Percentiles rank a stretch among this genome's conserved stretches.
phyloP scores from a whole-genome alignment of 352 stramenopile genomes.

The Phytophthora hybrid region DNA sequence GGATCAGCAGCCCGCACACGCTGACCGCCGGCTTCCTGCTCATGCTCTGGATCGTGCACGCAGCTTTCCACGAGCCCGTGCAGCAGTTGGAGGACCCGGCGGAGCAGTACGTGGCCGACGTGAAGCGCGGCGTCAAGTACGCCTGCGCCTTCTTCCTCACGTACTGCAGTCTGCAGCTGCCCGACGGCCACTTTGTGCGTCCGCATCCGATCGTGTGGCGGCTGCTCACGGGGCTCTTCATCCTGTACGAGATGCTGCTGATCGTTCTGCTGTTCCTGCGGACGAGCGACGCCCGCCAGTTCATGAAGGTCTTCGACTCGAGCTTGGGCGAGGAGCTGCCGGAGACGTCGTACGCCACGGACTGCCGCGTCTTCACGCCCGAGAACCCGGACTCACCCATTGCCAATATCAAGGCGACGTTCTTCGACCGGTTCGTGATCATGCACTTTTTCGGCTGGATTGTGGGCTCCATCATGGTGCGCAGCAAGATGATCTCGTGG shows the following conservation, averaged over 20 bases:
- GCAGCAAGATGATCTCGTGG: conserved; percentile 87
- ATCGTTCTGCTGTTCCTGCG: conserved; percentile 88
- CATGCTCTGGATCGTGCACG: conserved; percentile 89
- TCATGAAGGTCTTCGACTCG: conserved; percentile 88
- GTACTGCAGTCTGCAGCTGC: conserved; percentile 88
- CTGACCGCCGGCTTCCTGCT: conserved; percentile 82
- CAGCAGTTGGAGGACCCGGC: conserved; percentile 45
- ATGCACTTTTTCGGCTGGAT: conserved; percentile 94
- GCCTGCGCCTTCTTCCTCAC: conserved; percentile 86
- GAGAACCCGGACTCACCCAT: conserved; percentile 86
- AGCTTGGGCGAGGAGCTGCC: conserved; percentile 78
- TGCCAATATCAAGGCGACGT: conserved; percentile 80
- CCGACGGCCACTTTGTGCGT: conserved; percentile 87
- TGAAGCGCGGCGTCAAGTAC: conserved; percentile 85
- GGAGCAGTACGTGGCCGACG: conserved; percentile 52
- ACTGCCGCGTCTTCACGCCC: conserved; percentile 89
- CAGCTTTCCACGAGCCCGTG: conserved; percentile 73
- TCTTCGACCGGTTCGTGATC: conserved; percentile 90
- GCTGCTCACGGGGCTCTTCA: conserved; percentile 90
- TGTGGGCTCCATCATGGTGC: conserved; percentile 86
- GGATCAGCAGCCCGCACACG: conserved; percentile 87
- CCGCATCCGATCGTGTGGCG: conserved; percentile 93
- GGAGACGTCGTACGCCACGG: conserved; percentile 82
- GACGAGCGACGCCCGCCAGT: conserved; percentile 80
- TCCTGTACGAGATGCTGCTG: conserved; percentile 93